A percentile compares a stretch with the other conserved stretches of the same genome.
Conservation (phyloP, 2,329 filamentous ascomycete genomes). For the Paraphoma sp. region DNA sequence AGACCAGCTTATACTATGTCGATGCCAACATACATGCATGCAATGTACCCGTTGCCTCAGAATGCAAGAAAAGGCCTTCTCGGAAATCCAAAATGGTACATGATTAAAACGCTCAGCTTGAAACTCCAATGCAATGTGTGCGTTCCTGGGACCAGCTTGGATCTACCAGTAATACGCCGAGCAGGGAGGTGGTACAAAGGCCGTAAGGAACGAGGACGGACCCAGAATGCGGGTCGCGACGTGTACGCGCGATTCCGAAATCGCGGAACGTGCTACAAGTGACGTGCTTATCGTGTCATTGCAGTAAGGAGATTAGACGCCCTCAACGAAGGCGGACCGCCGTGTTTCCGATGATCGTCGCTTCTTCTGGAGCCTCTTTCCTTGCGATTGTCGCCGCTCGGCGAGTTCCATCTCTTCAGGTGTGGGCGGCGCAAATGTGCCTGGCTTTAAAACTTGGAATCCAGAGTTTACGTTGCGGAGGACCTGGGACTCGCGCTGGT, state of each 20-base stretch:
- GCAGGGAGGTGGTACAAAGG: conserved; percentile 27
- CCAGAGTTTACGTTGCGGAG: conserved; percentile 52
- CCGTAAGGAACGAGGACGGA: conserved; percentile 26
- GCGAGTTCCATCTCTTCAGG: conserved; percentile 37
- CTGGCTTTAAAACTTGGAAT: conserved; percentile 49
- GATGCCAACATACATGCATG: conserved; percentile 1
- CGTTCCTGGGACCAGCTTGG: conserved; percentile 18
- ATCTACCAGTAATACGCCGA: conserved; percentile 21
- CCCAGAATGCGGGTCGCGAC: conserved; percentile 24
- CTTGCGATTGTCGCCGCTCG: conserved; percentile 42
- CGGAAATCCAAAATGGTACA: conserved; percentile 26
- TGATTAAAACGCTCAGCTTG: conserved; percentile 27
- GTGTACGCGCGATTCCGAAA: conserved; percentile 22
- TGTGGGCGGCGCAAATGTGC: conserved; percentile 45
- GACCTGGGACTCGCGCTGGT: conserved; percentile 42
- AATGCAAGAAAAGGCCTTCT: conserved; percentile 18
- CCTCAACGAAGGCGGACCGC: conserved; percentile 46
- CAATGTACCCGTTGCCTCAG: conserved; percentile 1
- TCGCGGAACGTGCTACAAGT: conserved; percentile 18
- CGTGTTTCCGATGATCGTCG: conserved; percentile 42
- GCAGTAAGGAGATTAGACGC: conserved; percentile 38
- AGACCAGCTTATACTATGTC: background rate
- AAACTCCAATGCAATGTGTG: conserved; percentile 27
- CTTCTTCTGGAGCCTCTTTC: conserved; percentile 53
- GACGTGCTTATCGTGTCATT: conserved; percentile 13